phyloP scores from a whole-genome alignment of 768 basidiomycete genomes.

The Naganishia randhawae region DNA sequence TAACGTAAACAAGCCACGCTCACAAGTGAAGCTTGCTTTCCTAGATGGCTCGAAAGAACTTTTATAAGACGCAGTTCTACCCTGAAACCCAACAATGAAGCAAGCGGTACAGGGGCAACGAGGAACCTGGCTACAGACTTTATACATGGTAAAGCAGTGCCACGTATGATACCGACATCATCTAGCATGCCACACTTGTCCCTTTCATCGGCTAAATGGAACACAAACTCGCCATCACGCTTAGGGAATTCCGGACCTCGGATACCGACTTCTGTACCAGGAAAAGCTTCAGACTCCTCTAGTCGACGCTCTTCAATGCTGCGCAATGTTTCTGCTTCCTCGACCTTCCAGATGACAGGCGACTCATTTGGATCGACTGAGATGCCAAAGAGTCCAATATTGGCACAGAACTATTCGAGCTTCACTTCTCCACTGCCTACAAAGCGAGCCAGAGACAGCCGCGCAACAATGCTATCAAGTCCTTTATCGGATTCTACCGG shows the following conservation, averaged over 20 bases:
- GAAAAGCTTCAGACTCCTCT: neutral
- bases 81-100: neutral
- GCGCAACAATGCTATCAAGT: neutral
- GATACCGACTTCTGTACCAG: neutral
- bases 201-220: neutral
- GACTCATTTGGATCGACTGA: neutral
- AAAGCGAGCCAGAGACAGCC: neutral
- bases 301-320: constrained; percentile 10
- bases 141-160: neutral
- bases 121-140: neutral
- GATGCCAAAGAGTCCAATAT: constrained; percentile 12
- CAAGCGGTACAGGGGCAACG: neutral
- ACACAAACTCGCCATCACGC: neutral
- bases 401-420: neutral
- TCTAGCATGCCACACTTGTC: neutral
- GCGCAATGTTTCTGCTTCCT: constrained; percentile 16
- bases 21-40: neutral
- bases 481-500: neutral
- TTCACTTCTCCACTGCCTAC: neutral
- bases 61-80: constrained; percentile 3
- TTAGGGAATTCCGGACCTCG: neutral
- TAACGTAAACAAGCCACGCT: neutral
- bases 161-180: neutral
- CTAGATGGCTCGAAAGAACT: constrained; percentile 13
- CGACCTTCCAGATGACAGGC: constrained; percentile 5